Base-by-base conservation (phyloP, 2,329 filamentous ascomycete species). In the Penicillium sp. region DNA sequence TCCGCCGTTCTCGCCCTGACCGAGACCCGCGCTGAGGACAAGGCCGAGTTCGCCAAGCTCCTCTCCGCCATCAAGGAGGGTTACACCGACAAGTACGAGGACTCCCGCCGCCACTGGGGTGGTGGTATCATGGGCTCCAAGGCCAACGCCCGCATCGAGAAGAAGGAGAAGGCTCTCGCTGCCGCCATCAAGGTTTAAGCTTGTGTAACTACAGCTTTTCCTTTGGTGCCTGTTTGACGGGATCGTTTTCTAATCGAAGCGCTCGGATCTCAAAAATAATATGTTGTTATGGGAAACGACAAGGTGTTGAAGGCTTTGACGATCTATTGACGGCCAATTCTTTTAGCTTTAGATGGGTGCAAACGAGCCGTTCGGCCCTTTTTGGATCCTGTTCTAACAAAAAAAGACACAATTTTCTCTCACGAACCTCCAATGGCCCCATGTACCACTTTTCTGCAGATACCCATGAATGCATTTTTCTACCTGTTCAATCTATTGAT, bases 101-200 rank as follows among this genome's bases (percentile, higher is more conserved):
- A 91, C 75, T 80, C 85, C 72, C 89, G 91, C 80, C 87, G 89
- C 78, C 90, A 93, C 82, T 99, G 95, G 94, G 94, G 95, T 82
- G 94, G 94, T 86, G 95, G 95, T 80, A 97, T 99, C 83, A 97
- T 99, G 92, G 87, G 94, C 74, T 84, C 87, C 77, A 99, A 99
- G 90, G 92, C 94, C 75, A 86, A 86, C 67, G 86, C 84, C 64
- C 80, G 82, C 70, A 81, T 82, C 73, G 83, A 85, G 79, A 97
- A 96, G 89, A 91, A 90, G 84, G 85, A 88, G 81, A 97, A 97
- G 89, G 91, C 92, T 75, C 74, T 94, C 63, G 94, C 97, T 81
- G 80, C 80, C 74, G 92, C 94, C 77, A 91, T 97, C 86, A 97
- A 97, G 89, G 95, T 99, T 82, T 99, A 95, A 84, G 73, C 60